Conservation (phyloP, 495 filamentous ascomycete species). For the Penicillium lividum region DNA sequence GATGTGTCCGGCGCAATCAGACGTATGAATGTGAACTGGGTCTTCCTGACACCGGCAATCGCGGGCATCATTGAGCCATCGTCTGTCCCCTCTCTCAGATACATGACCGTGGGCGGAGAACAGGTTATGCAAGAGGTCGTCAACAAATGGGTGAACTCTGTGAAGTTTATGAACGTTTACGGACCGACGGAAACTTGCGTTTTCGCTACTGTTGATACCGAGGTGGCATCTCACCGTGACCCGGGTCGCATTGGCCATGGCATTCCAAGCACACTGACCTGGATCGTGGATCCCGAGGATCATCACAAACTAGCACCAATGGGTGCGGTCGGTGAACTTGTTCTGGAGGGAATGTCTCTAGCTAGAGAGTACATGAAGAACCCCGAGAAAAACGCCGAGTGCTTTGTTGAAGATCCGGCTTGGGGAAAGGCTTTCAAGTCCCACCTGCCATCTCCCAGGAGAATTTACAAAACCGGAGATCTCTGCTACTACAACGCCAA, state of each 20-base stretch:
- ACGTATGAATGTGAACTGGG: constrained; percentile 50
- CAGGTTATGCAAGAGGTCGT: constrained; percentile 51
- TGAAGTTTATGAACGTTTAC: constrained; percentile 57
- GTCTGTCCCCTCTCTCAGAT: constrained; percentile 43
- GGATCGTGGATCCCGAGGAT: constrained; percentile 57
- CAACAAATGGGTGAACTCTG: constrained; percentile 53
- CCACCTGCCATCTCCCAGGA: constrained; percentile 24
- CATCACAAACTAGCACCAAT: constrained; percentile 49
- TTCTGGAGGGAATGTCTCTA: constrained; percentile 49
- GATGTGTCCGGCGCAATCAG: constrained; percentile 51
- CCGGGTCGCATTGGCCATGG: constrained; percentile 52
- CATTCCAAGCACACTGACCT: constrained; percentile 47
- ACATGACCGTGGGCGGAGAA: constrained; percentile 50
- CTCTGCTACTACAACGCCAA: constrained; percentile 55
- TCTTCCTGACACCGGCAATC: constrained; percentile 56
- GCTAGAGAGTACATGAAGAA: constrained; percentile 57
- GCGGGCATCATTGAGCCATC: constrained; percentile 51
- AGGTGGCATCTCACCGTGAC: constrained; percentile 31
- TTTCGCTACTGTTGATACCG: constrained; percentile 38
- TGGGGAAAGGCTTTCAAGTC: constrained; percentile 35
- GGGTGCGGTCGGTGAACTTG: constrained; percentile 56
- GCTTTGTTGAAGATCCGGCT: constrained; percentile 44
- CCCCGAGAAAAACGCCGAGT: constrained; percentile 48
- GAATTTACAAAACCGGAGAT: constrained; percentile 53
- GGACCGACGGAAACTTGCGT: constrained; percentile 58